Evolutionary conservation across 495 filamentous ascomycete species (phyloP), one percentile per base, ranked within the genome.

Genomic region (Aspergillus ostianus): DNA sequence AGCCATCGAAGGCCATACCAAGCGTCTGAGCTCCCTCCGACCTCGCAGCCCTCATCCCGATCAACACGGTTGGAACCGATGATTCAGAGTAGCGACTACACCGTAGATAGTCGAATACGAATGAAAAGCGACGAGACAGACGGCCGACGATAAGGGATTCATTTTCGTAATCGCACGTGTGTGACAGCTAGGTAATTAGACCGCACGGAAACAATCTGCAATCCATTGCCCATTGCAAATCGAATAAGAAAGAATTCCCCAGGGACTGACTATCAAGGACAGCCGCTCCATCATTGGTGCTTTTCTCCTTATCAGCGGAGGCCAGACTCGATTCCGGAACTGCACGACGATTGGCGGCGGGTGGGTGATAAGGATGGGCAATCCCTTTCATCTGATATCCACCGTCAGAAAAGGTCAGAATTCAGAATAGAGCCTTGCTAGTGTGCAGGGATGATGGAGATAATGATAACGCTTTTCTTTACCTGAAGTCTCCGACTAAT

Each of bases 1-100:
- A 60, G 20, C 19, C n/a, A 19, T 4, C 3, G 23, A 21, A 26
- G 44, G n/a, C 55, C 55, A 51, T 32, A 13, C 7, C 18, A 4
- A 12, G 30, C 13, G 29, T 45, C 29, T 32, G 54, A 46, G 54
- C 32, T 47, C 36, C 36, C 70, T 72, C 70, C 70, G 70, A 70
- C 46, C 59, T 73, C 70, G 68, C 70, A 70, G 57, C 7, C 55
- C 55, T 55, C 46, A 19, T 45, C 30, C 27, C 59, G 59, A 68
- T 62, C 64, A 64, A 48, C 60, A 48, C 18, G 21, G 21, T 36
- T 30, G n/a, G 50, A 3, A 26, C 26, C 26, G 6, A 19, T 41
- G 51, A 41, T 15, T 18, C 51, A 26, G 51, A n/a, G 10, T 32
- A 7, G 29, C 15, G 10, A 4, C 10, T 17, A 41, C 13, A 44